These are phyloP conservation scores for Pleoardoris graminearum DNA, from an alignment of 2,329 filamentous ascomycete genomes.

Conservation along the genomic window DNA sequence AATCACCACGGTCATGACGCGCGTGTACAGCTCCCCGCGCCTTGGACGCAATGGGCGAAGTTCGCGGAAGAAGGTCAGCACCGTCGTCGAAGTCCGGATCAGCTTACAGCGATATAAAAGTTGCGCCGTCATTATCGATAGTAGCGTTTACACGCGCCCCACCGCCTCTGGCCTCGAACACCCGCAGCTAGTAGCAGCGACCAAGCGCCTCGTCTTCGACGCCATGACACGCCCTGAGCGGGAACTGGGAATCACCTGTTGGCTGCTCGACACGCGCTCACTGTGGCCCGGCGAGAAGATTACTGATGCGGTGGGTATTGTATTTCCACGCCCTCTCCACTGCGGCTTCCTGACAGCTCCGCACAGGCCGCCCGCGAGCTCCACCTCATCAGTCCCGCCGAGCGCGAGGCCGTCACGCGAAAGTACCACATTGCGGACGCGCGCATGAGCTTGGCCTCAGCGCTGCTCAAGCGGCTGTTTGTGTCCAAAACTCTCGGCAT, in stretches of 20 bases:
- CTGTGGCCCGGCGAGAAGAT: conserved; percentile 54
- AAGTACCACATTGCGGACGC: conserved; percentile 73
- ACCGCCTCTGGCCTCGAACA: conserved; percentile 4
- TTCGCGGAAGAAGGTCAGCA: conserved; percentile 8
- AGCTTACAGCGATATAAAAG: conserved; percentile 7
- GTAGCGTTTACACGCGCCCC: conserved; percentile 1
- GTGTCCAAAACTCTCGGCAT: conserved; percentile 62
- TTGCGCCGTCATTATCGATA: conserved; percentile 19
- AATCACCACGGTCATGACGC: conserved; percentile 28
- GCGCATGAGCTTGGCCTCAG: conserved; percentile 72
- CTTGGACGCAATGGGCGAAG: background rate
- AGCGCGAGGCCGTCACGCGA: conserved; percentile 61
- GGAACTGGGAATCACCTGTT: conserved; percentile 46
- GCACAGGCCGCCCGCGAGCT: conserved; percentile 50
- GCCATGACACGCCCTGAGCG: conserved; percentile 21
- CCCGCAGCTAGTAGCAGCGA: background rate
- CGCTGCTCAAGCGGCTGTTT: conserved; percentile 72
- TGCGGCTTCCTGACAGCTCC: conserved; percentile 4
- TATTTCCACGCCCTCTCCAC: background rate
- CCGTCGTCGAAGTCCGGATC: conserved; percentile 7
- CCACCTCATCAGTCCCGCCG: conserved; percentile 51
- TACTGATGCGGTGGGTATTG: conserved; percentile 40
- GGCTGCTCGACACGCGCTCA: conserved; percentile 54
- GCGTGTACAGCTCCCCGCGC: conserved; percentile 1
- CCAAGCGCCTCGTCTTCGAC: conserved; percentile 3